Percentiles rank a stretch among this genome's conserved stretches.
Conservation (phyloP, 805 yeast genomes). For the Vanderwaltozyma yarrowii region DNA sequence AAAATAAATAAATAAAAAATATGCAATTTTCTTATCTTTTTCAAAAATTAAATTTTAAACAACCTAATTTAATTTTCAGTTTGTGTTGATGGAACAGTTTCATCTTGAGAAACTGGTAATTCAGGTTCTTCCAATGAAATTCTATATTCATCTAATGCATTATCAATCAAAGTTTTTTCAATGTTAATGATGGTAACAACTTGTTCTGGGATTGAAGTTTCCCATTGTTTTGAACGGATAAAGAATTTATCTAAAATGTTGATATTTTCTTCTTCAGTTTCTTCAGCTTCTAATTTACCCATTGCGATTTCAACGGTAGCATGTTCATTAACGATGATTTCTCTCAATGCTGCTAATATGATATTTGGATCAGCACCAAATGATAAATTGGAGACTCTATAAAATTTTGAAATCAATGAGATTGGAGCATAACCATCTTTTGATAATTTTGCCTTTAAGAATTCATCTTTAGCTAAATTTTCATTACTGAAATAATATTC, state of each 20-base stretch:
- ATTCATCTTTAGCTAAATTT: conserved; percentile 77
- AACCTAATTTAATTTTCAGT: conserved; percentile 4
- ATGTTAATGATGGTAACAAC: conserved; percentile 9
- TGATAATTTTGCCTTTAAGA: conserved; percentile 61
- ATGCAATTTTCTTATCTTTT: too few relatives aligned
- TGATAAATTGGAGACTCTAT: conserved; percentile 40
- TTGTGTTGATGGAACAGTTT: conserved; percentile 2
- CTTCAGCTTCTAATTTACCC: conserved; percentile 9
- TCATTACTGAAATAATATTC: conserved; percentile 87
- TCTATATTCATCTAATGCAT: conserved; percentile 17
- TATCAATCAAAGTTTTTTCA: conserved; percentile 14
- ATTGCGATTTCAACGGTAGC: conserved; percentile 22
- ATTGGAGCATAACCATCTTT: conserved; percentile 26
- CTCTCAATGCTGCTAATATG: conserved; percentile 26
- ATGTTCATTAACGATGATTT: conserved; percentile 22
- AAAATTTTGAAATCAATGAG: conserved; percentile 19
- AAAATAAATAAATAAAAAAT: too few relatives aligned
- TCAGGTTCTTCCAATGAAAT: not conserved
- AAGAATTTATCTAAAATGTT: conserved; percentile 16
- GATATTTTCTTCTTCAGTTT: conserved; percentile 4
- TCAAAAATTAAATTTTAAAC: too few relatives aligned
- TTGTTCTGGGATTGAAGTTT: conserved; percentile 13
- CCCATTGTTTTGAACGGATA: conserved; percentile 24
- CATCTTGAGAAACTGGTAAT: not conserved
- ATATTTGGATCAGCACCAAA: conserved; percentile 31